A percentile compares a stretch with the other conserved stretches of the same genome.
These are phyloP conservation scores for Daldinia decipiens DNA, from an alignment of 495 filamentous ascomycete species.

Conservation along the genomic window DNA sequence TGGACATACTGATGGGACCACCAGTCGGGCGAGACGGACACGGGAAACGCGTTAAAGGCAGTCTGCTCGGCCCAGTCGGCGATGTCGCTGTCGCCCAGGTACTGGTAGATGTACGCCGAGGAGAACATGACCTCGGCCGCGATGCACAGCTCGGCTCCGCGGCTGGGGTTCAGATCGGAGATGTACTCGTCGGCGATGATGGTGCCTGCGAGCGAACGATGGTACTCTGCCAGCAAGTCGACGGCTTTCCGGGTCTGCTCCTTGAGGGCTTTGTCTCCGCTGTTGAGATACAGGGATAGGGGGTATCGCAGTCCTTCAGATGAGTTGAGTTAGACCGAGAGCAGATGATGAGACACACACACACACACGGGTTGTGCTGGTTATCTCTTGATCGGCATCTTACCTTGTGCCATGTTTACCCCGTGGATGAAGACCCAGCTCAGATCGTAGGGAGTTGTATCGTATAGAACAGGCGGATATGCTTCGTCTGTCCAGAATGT, in stretches of 20 bases:
- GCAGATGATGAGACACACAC: not conserved
- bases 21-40: constrained; percentile 64
- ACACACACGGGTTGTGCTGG: not conserved
- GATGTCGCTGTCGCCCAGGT: constrained; percentile 60
- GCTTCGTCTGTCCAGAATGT: constrained; percentile 33
- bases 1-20: constrained; percentile 71
- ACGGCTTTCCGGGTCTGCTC: constrained; percentile 44
- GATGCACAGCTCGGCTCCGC: constrained; percentile 51
- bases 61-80: constrained; percentile 67
- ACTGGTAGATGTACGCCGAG: constrained; percentile 49
- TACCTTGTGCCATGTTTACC: constrained; percentile 50
- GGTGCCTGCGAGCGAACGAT: constrained; percentile 46
- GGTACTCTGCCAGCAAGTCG: constrained; percentile 44
- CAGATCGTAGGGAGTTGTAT: constrained; percentile 27
- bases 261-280: constrained; percentile 38
- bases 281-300: constrained; percentile 45
- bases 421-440: constrained; percentile 47
- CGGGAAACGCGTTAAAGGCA: constrained; percentile 70
- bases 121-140: constrained; percentile 51
- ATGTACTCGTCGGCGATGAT: constrained; percentile 48
- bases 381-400: not conserved
- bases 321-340: no score
- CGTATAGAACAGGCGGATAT: constrained; percentile 34
- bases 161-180: constrained; percentile 43
- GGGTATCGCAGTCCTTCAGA: constrained; percentile 30